Evolutionary conservation across 2,329 filamentous ascomycete genomes (phyloP).

Genomic region (Beauveria asiatica): DNA sequence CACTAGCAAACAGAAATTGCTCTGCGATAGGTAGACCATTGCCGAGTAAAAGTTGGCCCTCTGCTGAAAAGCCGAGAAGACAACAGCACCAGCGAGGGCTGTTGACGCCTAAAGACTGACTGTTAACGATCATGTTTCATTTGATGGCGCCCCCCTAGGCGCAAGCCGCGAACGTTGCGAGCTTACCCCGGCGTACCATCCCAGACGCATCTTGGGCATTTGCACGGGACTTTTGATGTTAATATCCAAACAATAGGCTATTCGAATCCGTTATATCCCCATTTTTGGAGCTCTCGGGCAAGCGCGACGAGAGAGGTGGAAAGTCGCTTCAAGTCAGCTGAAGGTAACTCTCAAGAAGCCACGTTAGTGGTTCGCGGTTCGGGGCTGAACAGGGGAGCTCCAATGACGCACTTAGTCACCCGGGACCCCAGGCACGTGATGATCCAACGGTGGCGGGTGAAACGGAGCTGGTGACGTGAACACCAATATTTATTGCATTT

Average conservation of each 20-base stretch:
- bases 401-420: conserved; percentile 12
- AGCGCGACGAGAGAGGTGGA: background rate
- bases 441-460: background rate
- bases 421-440: conserved; percentile 8
- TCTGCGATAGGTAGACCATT: conserved; percentile 92
- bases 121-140: conserved; percentile 13
- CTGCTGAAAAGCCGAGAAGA: conserved; percentile 87
- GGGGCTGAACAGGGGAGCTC: background rate
- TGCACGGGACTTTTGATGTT: conserved; percentile 5
- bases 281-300: background rate
- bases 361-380: background rate
- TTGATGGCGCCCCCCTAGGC: conserved; percentile 13
- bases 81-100: conserved; percentile 72
- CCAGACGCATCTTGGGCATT: conserved; percentile 45
- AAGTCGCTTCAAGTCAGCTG: background rate
- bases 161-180: conserved; percentile 14
- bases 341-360: conserved; percentile 4
- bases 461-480: background rate
- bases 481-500: background rate
- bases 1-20: conserved; percentile 90
- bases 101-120: conserved; percentile 57
- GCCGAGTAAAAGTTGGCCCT: conserved; percentile 97
- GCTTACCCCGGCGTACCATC: conserved; percentile 54
- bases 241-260: conserved; percentile 9
- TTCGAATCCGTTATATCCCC: background rate